phyloP scores from a whole-genome alignment of 148 eudicot species.

The Rhododendron kiyosumense region DNA sequence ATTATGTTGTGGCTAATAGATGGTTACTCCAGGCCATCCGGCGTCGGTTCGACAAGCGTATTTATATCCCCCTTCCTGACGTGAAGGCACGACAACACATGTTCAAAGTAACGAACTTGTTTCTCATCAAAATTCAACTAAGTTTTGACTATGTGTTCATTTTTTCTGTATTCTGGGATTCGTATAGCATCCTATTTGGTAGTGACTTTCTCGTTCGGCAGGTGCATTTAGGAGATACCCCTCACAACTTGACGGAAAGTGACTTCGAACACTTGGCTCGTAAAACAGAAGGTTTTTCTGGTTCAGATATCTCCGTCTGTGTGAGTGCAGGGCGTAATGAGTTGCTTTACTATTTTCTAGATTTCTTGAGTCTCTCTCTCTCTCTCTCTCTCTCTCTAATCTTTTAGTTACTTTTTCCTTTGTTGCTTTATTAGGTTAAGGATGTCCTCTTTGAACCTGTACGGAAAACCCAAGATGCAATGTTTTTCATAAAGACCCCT shows the following conservation, averaged over 20 bases:
- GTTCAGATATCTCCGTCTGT: slow-evolving; percentile 95
- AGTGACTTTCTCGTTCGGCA: slow-evolving; percentile 24
- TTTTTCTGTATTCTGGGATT: background rate
- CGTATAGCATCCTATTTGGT: background rate
- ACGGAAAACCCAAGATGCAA: slow-evolving; percentile 97
- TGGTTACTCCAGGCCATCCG: slow-evolving; percentile 68
- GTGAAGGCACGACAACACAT: slow-evolving; percentile 92
- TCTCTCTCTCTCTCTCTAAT: background rate
- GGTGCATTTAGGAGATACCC: slow-evolving; percentile 99
- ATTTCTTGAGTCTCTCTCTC: background rate
- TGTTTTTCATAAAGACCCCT: slow-evolving; percentile 62
- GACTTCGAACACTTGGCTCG: slow-evolving; percentile 77
- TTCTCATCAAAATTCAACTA: background rate
- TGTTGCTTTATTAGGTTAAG: slow-evolving; percentile 54
- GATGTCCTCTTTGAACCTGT: slow-evolving; percentile 98
- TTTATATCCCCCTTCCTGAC: slow-evolving; percentile 97
- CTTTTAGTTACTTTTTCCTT: background rate
- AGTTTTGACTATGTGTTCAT: background rate
- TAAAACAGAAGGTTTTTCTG: slow-evolving; percentile 93
- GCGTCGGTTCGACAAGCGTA: slow-evolving; percentile 95
- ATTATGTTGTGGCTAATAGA: slow-evolving; percentile 9
- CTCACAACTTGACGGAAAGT: slow-evolving; percentile 83
- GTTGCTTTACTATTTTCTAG: background rate
- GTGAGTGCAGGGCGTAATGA: slow-evolving; percentile 42
- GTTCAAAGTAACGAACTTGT: slow-evolving; percentile 61